These are phyloP conservation scores for Leccinum pallidistipes DNA, from an alignment of 1,284 basidiomycete species.

Conservation along the genomic window DNA sequence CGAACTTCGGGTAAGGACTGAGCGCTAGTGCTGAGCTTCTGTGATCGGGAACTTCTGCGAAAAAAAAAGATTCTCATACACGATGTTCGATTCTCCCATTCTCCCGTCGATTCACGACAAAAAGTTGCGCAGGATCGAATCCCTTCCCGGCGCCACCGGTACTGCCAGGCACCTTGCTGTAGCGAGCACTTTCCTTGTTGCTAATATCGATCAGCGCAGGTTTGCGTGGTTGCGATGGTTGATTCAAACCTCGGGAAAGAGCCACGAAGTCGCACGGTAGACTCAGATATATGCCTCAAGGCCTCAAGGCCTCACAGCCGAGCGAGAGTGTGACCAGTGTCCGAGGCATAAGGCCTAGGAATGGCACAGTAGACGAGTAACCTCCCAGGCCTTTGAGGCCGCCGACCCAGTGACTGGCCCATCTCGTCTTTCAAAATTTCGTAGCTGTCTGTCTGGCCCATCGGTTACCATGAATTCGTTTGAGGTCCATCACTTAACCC, in stretches of 20 bases:
- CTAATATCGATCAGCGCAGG: background rate
- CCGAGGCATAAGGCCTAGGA: background rate
- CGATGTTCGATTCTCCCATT: background rate
- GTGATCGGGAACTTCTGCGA: background rate
- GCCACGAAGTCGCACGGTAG: background rate
- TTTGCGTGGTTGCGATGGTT: background rate
- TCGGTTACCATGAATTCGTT: background rate
- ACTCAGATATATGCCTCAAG: background rate
- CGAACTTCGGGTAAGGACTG: too few species aligned
- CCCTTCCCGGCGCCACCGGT: background rate
- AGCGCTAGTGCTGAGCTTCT: background rate
- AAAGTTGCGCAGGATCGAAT: background rate
- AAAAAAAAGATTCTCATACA: background rate
- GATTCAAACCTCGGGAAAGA: background rate
- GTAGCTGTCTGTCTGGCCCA: background rate
- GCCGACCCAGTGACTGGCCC: background rate
- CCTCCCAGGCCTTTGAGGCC: background rate
- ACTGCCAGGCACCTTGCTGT: background rate
- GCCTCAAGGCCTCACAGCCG: background rate
- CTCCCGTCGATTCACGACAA: background rate
- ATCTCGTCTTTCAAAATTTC: background rate
- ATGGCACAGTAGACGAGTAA: background rate
- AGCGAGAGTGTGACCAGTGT: background rate
- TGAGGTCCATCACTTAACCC: background rate
- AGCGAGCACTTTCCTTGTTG: background rate